phyloP scores from a whole-genome alignment of 129 eudicot genomes.

The Escallonia rubra region DNA sequence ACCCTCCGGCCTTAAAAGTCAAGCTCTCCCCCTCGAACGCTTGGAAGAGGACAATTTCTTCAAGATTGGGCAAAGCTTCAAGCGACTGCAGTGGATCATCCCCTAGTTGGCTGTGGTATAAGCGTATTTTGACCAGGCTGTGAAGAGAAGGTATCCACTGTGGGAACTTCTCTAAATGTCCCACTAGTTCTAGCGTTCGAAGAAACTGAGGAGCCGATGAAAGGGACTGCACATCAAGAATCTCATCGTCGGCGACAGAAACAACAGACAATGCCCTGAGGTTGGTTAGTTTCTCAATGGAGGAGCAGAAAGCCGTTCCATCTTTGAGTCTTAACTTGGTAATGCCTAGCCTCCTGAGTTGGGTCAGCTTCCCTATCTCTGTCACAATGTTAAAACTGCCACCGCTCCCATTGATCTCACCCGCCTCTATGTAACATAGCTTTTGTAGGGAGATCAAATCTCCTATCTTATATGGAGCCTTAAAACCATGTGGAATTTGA shows the following conservation, averaged over 20 bases:
- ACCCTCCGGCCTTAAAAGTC: background rate
- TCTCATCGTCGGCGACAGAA: no score
- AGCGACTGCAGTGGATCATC: background rate
- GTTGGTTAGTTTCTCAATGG: background rate
- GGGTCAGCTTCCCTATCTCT: constrained; percentile 10
- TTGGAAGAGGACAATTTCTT: no score
- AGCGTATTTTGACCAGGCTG: no score
- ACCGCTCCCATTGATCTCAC: no score
- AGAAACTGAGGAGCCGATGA: no score
- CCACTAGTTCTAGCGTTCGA: background rate
- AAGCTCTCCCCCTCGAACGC: constrained; percentile 10
- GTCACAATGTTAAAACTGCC: background rate
- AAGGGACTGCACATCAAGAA: no score
- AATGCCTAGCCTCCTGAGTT: constrained; percentile 14
- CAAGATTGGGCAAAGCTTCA: background rate
- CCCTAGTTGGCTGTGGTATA: no score
- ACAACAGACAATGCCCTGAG: no score
- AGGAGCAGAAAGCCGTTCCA: constrained; percentile 5
- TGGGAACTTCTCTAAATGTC: constrained; percentile 11
- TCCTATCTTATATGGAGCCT: no score
- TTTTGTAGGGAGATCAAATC: constrained; percentile 1
- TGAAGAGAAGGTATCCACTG: background rate
- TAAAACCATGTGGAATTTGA: no score
- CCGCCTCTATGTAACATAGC: constrained; percentile 5
- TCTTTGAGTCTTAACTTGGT: background rate